Evolutionary conservation across 305 asterid species (phyloP).

Genomic region (Fraxinus floribunda): DNA sequence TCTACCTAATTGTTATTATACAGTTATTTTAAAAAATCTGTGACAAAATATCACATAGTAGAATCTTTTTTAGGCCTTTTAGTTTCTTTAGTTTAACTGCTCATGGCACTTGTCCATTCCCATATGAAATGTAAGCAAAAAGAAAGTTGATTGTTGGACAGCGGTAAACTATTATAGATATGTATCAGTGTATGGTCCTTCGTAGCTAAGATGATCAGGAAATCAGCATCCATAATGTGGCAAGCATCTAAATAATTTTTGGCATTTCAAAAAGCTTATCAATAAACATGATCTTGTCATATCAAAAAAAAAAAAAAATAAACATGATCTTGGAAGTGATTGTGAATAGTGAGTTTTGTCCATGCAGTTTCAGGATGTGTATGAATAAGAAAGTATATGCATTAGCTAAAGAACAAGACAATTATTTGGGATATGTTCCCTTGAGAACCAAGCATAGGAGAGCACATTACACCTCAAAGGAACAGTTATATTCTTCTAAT

Average conservation of each 20-base stretch:
- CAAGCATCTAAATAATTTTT: not conserved
- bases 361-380: not conserved
- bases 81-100: not conserved
- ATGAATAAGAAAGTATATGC: not conserved
- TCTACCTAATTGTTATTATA: not conserved
- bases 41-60: not conserved
- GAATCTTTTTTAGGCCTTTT: not conserved
- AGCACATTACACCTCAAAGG: not conserved
- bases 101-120: conserved; percentile 1
- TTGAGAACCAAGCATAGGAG: not conserved
- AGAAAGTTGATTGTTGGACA: not conserved
- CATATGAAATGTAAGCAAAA: not conserved
- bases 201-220: not conserved
- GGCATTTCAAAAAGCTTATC: not conserved
- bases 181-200: not conserved
- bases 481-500: not conserved
- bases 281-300: not conserved
- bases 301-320: no score
- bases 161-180: not conserved
- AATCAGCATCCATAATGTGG: not conserved
- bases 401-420: not conserved
- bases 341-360: not conserved
- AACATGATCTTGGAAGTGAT: no score
- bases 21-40: not conserved
- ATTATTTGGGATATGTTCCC: not conserved